Evolutionary conservation across 2,329 filamentous ascomycete genomes (phyloP).

Genomic region (Stromatinia cepivora): DNA sequence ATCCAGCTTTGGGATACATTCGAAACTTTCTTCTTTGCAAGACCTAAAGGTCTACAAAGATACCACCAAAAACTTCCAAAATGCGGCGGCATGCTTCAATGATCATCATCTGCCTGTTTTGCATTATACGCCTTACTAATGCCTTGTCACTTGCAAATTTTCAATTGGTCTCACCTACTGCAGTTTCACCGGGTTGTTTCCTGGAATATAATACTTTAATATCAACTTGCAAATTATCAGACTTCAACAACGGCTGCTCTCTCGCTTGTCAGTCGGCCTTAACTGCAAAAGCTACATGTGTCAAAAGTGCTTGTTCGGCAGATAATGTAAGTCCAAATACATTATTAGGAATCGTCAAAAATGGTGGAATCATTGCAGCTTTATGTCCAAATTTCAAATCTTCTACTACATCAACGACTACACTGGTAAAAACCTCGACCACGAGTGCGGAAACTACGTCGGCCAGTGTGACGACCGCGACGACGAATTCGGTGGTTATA

Average conservation of each 20-base stretch:
- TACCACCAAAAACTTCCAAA: conserved; percentile 16
- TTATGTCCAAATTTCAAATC: conserved; percentile 33
- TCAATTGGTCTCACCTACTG: conserved; percentile 34
- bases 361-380: conserved; percentile 37
- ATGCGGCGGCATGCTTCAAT: conserved; percentile 11
- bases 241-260: conserved; percentile 39
- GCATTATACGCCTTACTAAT: conserved; percentile 30
- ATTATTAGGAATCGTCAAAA: conserved; percentile 38
- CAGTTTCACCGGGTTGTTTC: conserved; percentile 34
- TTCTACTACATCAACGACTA: conserved; percentile 23
- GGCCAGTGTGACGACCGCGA: conserved; percentile 20
- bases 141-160: conserved; percentile 40
- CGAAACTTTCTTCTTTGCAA: conserved; percentile 8
- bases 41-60: conserved; percentile 11
- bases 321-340: conserved; percentile 32
- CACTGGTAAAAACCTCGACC: conserved; percentile 17
- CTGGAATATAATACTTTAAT: conserved; percentile 37
- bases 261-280: conserved; percentile 32
- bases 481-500: not conserved
- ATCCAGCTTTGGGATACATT: conserved; percentile 15
- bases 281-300: conserved; percentile 26
- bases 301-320: conserved; percentile 31
- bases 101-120: conserved; percentile 28
- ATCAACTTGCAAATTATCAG: conserved; percentile 32
- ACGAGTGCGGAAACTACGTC: conserved; percentile 23